Percentiles rank a stretch among this genome's conserved stretches.
These are phyloP conservation scores for Cajanus cajan DNA, from an alignment of 306 rosid genomes.

Conservation along the genomic window DNA sequence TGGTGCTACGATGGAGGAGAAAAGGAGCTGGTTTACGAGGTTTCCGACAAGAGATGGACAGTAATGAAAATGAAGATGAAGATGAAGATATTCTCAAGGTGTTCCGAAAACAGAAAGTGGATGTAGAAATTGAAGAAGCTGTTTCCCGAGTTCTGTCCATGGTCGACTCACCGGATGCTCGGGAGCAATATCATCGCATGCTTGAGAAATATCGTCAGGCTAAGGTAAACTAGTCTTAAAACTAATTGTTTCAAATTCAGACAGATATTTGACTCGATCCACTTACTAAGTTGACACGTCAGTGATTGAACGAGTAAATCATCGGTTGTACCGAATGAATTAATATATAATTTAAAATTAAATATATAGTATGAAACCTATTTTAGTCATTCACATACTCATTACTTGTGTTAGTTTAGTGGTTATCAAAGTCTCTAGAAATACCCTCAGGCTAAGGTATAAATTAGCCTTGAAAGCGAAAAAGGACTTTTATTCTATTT, in stretches of 20 bases:
- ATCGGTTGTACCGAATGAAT: too few species aligned
- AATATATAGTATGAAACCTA: too few species aligned
- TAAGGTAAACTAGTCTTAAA: too few species aligned
- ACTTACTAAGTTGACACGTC: too few species aligned
- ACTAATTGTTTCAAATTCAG: too few species aligned
- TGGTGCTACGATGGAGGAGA: constrained; percentile 87
- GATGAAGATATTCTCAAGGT: constrained; percentile 88
- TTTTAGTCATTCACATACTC: too few species aligned
- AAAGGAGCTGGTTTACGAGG: constrained; percentile 93
- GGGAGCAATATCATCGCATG: constrained; percentile 88
- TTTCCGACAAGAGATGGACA: constrained; percentile 57
- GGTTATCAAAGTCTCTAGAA: too few species aligned
- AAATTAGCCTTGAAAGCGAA: too few species aligned
- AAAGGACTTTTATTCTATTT: not conserved
- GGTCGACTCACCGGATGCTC: constrained; percentile 79
- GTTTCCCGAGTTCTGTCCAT: constrained; percentile 83
- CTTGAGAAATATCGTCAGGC: constrained; percentile 76
- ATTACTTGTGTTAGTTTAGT: too few species aligned
- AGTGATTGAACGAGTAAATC: too few species aligned
- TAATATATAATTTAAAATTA: too few species aligned
- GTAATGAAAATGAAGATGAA: constrained; percentile 70
- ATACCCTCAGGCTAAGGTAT: constrained; percentile 82
- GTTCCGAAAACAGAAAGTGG: constrained; percentile 85
- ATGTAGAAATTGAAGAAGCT: constrained; percentile 71
- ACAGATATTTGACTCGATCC: too few species aligned